Percentiles rank a stretch among this genome's conserved stretches.
These are phyloP conservation scores for Byssochlamys sp. DNA, from an alignment of 2,329 filamentous ascomycete genomes.

Conservation along the genomic window DNA sequence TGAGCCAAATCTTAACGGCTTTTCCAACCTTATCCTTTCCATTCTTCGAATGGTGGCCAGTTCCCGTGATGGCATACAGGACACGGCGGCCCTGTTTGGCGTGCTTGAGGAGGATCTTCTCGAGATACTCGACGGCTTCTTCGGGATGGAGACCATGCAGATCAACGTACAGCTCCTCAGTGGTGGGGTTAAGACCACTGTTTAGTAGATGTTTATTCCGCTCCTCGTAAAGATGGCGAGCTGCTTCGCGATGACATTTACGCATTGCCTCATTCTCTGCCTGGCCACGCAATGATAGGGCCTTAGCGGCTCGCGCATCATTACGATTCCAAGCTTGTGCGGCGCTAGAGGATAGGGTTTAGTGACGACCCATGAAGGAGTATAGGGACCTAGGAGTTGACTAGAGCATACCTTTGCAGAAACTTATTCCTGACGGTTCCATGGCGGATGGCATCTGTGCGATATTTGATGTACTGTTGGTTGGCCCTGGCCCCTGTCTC, in stretches of 20 bases:
- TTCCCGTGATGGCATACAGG: constrained; percentile 92
- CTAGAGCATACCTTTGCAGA: constrained; percentile 63
- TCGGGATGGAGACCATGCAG: constrained; percentile 97
- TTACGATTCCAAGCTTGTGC: constrained; percentile 98
- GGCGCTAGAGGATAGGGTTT: constrained; percentile 48
- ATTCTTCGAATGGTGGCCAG: constrained; percentile 94
- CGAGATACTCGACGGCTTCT: constrained; percentile 89
- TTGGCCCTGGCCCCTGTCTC: constrained; percentile 88
- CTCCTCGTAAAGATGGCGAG: constrained; percentile 82
- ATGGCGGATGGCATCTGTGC: constrained; percentile 93
- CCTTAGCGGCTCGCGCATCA: constrained; percentile 90
- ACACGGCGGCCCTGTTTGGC: constrained; percentile 54
- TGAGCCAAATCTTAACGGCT: constrained; percentile 78
- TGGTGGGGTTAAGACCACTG: constrained; percentile 33
- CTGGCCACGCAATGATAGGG: constrained; percentile 83
- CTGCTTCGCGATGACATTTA: constrained; percentile 89
- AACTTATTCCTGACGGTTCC: constrained; percentile 95
- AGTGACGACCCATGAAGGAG: neutral
- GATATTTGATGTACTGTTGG: constrained; percentile 86
- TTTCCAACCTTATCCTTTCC: constrained; percentile 98
- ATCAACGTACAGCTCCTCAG: constrained; percentile 80
- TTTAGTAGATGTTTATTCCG: constrained; percentile 61
- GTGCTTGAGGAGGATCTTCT: constrained; percentile 77
- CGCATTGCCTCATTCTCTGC: constrained; percentile 96
- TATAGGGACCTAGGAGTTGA: constrained; percentile 2